Evolutionary conservation across 495 filamentous ascomycete species (phyloP), one percentile per base, ranked within the genome.

Genomic region (Rhypophila decipiens): DNA sequence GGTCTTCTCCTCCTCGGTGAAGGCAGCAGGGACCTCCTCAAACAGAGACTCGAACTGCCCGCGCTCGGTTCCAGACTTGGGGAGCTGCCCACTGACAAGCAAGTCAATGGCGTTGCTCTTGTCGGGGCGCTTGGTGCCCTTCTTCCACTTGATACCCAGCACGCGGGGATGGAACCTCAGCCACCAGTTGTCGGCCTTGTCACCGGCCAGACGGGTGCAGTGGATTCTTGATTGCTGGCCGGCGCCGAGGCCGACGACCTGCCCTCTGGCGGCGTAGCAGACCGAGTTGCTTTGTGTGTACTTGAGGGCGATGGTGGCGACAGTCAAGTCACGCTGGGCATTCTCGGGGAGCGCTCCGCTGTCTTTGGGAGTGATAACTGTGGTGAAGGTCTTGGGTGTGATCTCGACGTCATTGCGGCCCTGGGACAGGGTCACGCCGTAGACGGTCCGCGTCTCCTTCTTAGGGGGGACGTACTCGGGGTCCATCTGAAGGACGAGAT

Each of bases 141-240:
- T 88, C 80, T 95, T 96, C 86, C 87, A 98, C 72, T 91, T 88
- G 66, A 97, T 81, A 60, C 76, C 75, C 24, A 96, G 74, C 5
- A 90, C 82, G 29, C 87, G 85, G 42, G 88, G 84, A 72, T 95
- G 86, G 79, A 96, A 96, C 56, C 93, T 84, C 72, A 97, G 83
- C 93, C 93, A 98, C 93, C 93, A 98, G 75, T 91, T 95, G 68
- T 98, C 93, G 40, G 90, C 88, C 75, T 98, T 98, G 72, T 96
- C 93, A 52, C 94, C 93, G n/a, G 93, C 93, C 35, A 98, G 79
- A 51, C 93, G 84, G 21, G 93, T 98, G 77, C 94, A 97, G 77
- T 97, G 94, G 57, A 98, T 98, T 55, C 93, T 83, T 50, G 86
- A 91, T 71, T 98, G 93, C 69, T 98, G 93, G 42, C 93, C 93